Evolutionary conservation across 768 basidiomycete species (phyloP), one percentile per base, ranked within the genome.

Genomic region (Boletus subparvulus): DNA sequence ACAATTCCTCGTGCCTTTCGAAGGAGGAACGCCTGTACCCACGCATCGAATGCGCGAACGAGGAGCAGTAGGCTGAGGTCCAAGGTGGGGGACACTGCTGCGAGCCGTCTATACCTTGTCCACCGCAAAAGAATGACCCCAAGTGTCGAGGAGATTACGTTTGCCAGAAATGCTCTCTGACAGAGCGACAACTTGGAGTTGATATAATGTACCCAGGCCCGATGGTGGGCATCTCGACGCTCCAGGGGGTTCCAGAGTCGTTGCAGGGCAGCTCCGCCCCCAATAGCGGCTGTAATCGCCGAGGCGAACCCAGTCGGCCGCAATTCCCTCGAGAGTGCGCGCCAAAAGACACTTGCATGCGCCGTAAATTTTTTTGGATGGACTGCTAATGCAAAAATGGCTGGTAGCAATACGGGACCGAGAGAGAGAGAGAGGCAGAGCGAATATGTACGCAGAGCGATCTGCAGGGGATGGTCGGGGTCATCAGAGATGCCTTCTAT

Each of bases 51-150:
- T 1, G 90, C 88, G 43, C 90, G 81, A 30, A 89, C 87, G 47
- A 87, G 69, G 28, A 90, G 69, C 3, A 92, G 72, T 1, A 92
- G 71, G 16, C 83, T 90, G 37, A 92, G 73, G 61, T 90, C 87
- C 21, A 91, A 67, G 0, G 87, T 90, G 6, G 83, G 78, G 2
- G 86, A 86, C 28, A 43, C 48, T 39, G 55, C 12, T 52, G 53
- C 50, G 51, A 45, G 44, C 19, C 47, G 66, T 36, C 46, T 48
- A 11, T 63, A 69, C 42, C 74, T 75, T 32, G 80, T 81, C 39
- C 77, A 70, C 62, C 86, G 86, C 37, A 90, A 73, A 17, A 90
- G 78, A 8, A 77, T 51, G 40, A 88, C 70, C 0, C 82, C 85
- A n/a, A 83, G 36, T 6, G 78, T 71, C 17, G 88, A 83, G 4